phyloP scores from a whole-genome alignment of 805 yeast genomes.

The Saitoella complicata region DNA sequence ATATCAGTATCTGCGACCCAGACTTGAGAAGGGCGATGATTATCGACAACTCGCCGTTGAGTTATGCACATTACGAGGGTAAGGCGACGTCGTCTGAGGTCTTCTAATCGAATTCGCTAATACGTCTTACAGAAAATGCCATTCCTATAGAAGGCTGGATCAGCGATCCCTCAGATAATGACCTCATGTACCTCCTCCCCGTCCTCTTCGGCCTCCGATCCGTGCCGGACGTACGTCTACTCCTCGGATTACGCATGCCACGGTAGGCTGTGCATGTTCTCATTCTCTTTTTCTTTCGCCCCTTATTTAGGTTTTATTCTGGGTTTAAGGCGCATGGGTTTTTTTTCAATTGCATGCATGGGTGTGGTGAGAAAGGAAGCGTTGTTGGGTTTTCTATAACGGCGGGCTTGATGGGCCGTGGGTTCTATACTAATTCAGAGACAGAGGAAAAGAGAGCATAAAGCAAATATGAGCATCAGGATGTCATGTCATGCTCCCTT shows the following conservation, averaged over 20 bases:
- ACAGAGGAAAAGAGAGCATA: too few relatives aligned
- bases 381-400: too few relatives aligned
- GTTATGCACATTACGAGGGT: slow-evolving; percentile 58
- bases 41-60: slow-evolving; percentile 84
- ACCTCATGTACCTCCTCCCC: slow-evolving; percentile 67
- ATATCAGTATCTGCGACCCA: slow-evolving; percentile 33
- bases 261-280: not conserved
- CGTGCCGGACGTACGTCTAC: slow-evolving; percentile 68
- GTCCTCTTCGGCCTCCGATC: slow-evolving; percentile 57
- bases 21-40: slow-evolving; percentile 59
- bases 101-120: too few relatives aligned
- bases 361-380: too few relatives aligned
- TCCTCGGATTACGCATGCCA: slow-evolving; percentile 38
- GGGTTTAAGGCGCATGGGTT: too few relatives aligned
- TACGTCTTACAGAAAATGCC: slow-evolving; percentile 42
- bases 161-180: slow-evolving; percentile 82
- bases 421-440: too few relatives aligned
- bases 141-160: slow-evolving; percentile 96
- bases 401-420: too few relatives aligned
- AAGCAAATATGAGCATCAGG: too few relatives aligned
- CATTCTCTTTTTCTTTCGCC: not conserved
- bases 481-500: too few relatives aligned
- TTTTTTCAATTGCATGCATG: too few relatives aligned
- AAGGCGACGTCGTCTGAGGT: too few relatives aligned
- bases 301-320: not conserved